A percentile compares a stretch with the other conserved stretches of the same genome.
Evolutionary conservation across 441 rosid species (phyloP).

Genomic region (Corymbia citriodora): DNA sequence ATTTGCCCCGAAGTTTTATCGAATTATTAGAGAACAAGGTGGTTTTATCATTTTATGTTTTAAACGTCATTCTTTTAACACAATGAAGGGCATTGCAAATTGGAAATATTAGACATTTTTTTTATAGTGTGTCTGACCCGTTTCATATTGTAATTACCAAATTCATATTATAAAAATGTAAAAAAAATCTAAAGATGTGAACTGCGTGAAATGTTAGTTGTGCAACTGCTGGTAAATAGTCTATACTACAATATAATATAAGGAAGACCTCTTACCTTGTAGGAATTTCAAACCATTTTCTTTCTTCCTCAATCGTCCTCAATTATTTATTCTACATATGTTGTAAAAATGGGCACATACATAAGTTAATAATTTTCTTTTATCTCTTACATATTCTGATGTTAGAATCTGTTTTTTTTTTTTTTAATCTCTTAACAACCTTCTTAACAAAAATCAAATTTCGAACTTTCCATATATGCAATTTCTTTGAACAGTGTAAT

Average conservation of each 20-base stretch:
- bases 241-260: neutral
- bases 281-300: neutral
- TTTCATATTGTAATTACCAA: neutral
- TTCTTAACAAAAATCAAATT: neutral
- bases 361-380: neutral
- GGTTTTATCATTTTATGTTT: neutral
- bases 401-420: neutral
- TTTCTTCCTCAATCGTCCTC: neutral
- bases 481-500: neutral
- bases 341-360: neutral
- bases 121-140: neutral
- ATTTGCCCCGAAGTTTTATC: neutral
- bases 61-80: neutral
- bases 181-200: neutral
- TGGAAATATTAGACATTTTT: neutral
- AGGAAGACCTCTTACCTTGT: neutral
- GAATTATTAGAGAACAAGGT: rapidly evolving
- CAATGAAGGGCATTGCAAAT: neutral
- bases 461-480: neutral
- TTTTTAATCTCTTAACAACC: neutral
- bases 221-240: neutral
- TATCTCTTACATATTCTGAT: neutral
- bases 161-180: neutral
- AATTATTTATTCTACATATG: neutral
- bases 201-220: neutral